Percentiles rank a stretch among this genome's conserved stretches.
These are phyloP conservation scores for Botrytis porri DNA, from an alignment of 2,329 filamentous ascomycete species.

Conservation along the genomic window DNA sequence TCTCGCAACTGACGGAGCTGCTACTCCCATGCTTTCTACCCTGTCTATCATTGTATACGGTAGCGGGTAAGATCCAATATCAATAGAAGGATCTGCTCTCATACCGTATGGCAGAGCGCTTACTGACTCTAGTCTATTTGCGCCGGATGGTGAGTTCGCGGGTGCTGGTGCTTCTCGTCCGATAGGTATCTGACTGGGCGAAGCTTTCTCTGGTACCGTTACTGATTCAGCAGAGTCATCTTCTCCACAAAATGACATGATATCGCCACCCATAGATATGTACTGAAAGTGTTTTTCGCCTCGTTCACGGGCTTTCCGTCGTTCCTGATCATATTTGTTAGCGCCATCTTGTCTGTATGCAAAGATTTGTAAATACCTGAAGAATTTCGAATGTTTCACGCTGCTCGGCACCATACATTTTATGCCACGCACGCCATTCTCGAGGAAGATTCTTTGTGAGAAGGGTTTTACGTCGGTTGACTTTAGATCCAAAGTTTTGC, in stretches of 20 bases:
- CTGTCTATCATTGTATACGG: neutral
- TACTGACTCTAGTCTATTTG: neutral
- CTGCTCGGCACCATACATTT: neutral
- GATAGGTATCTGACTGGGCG: neutral
- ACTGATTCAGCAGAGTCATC: neutral
- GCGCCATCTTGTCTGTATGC: neutral
- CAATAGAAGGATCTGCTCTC: too few species aligned
- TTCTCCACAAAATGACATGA: neutral
- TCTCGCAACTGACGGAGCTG: fast-evolving
- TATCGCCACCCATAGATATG: neutral
- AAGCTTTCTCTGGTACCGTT: neutral
- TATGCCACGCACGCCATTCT: neutral
- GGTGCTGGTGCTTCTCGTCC: neutral
- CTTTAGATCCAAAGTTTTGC: neutral
- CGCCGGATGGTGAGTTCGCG: neutral
- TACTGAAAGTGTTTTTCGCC: neutral
- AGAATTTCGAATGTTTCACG: neutral
- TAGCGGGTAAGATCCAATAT: neutral
- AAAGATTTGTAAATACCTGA: neutral
- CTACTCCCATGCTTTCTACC: neutral
- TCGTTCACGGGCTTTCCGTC: neutral
- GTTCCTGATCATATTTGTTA: neutral
- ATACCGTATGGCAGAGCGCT: neutral
- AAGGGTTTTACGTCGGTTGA: neutral
- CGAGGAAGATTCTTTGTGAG: neutral